Percentiles rank a stretch among this genome's conserved stretches.
Conservation (phyloP, 2,329 filamentous ascomycete genomes). For the Fusarium humuli region DNA sequence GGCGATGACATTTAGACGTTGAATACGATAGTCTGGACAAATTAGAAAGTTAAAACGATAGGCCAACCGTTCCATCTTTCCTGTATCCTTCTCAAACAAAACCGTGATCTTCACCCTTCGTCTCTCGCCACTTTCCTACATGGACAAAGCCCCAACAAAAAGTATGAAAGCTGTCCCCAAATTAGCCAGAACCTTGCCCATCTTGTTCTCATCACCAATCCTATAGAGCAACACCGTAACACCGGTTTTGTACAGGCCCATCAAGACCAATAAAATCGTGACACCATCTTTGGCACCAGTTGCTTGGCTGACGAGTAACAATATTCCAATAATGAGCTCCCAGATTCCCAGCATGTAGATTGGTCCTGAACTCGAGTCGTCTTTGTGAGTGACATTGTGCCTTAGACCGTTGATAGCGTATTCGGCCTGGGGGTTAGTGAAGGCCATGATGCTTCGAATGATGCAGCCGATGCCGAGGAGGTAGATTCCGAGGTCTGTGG, state of each 20-base stretch:
- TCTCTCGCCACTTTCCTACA: neutral
- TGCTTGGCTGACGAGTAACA: neutral
- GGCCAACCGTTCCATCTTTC: neutral
- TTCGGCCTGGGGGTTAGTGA: constrained; percentile 14
- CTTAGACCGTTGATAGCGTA: constrained; percentile 8
- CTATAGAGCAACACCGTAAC: neutral
- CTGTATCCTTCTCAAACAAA: neutral
- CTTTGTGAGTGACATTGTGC: neutral
- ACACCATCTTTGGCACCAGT: neutral
- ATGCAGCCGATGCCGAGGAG: neutral
- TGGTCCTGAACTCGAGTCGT: neutral
- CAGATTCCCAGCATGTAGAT: constrained; percentile 17
- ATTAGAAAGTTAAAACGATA: neutral
- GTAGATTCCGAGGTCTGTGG: neutral
- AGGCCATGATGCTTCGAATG: constrained; percentile 10
- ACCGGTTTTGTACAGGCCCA: constrained; percentile 9
- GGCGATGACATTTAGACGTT: neutral
- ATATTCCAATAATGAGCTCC: neutral
- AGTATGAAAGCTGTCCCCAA: neutral
- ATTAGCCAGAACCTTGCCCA: neutral
- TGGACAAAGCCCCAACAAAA: neutral
- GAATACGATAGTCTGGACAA: neutral
- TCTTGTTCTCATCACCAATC: neutral
- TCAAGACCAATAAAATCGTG: neutral
- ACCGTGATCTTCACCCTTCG: rapidly evolving